A percentile compares a stretch with the other conserved stretches of the same genome.
phyloP scores from a whole-genome alignment of 805 yeast genomes.

The Teunomyces barrocoloradensis region DNA sequence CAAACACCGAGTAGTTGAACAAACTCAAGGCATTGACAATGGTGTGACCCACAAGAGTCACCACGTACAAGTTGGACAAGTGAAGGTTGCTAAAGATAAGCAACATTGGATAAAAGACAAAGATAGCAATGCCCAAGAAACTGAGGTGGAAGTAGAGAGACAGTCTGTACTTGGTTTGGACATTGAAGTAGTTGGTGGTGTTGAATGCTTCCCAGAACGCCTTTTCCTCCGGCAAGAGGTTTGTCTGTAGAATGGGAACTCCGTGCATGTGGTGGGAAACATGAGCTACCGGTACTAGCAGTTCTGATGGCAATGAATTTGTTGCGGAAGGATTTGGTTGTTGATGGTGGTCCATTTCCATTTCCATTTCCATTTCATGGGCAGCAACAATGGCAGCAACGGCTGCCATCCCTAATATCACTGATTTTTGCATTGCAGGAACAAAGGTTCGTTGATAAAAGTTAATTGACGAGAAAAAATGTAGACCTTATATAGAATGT shows the following conservation, averaged over 20 bases:
- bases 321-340: not conserved
- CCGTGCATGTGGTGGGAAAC: constrained; percentile 56
- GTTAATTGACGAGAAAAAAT: not conserved
- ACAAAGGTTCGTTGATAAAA: not conserved
- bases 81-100: constrained; percentile 61
- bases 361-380: not conserved
- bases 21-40: constrained; percentile 48
- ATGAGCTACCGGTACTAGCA: constrained; percentile 26
- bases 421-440: not conserved
- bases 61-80: constrained; percentile 33
- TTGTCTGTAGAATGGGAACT: constrained; percentile 65
- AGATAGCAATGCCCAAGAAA: constrained; percentile 42
- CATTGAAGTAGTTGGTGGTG: constrained; percentile 61
- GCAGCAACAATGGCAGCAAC: not conserved
- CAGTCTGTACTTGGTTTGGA: constrained; percentile 46
- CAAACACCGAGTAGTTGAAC: constrained; percentile 54
- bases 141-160: constrained; percentile 56
- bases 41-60: constrained; percentile 39
- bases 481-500: not conserved
- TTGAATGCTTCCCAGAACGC: constrained; percentile 78
- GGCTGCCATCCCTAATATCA: not conserved
- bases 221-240: constrained; percentile 68
- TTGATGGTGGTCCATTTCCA: not conserved
- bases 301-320: not conserved
- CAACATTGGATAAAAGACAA: constrained; percentile 64